Evolutionary conservation across 805 yeast species (phyloP).

Genomic region (Hemisphaericaspora nanyangensis): DNA sequence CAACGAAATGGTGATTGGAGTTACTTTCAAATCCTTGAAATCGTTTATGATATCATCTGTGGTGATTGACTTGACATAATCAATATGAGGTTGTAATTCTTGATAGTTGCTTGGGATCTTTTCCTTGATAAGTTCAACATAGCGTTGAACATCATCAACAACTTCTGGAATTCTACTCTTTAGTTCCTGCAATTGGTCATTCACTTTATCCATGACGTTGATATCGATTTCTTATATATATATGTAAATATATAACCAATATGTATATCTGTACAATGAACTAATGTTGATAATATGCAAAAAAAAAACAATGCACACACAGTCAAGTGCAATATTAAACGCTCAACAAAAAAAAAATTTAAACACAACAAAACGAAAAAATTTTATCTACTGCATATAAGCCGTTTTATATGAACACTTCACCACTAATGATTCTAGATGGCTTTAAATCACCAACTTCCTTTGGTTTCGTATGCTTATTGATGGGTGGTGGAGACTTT

Average conservation of each 20-base stretch:
- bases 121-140: slow-evolving; percentile 6
- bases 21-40: slow-evolving; percentile 23
- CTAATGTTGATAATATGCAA: too few species aligned
- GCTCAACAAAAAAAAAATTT: too few species aligned
- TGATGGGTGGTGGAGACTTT: slow-evolving; percentile 19
- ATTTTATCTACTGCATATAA: too few species aligned
- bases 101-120: slow-evolving; percentile 6
- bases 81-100: slow-evolving; percentile 12
- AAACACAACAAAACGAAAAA: too few species aligned
- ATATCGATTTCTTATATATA: too few species aligned
- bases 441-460: slow-evolving; percentile 20
- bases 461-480: slow-evolving; percentile 20
- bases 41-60: slow-evolving; percentile 24
- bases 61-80: slow-evolving; percentile 8
- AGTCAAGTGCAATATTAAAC: too few species aligned
- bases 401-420: slow-evolving; percentile 26
- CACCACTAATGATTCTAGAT: slow-evolving; percentile 26
- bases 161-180: slow-evolving; percentile 6
- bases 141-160: slow-evolving; percentile 8
- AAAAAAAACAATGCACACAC: too few species aligned
- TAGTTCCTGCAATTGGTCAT: slow-evolving; percentile 8
- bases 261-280: too few species aligned
- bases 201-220: slow-evolving; percentile 10
- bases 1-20: slow-evolving; percentile 32
- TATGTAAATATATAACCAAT: too few species aligned